phyloP scores from a whole-genome alignment of 371 early-diverging fungal species.

The Lichtheimia corymbifera region DNA sequence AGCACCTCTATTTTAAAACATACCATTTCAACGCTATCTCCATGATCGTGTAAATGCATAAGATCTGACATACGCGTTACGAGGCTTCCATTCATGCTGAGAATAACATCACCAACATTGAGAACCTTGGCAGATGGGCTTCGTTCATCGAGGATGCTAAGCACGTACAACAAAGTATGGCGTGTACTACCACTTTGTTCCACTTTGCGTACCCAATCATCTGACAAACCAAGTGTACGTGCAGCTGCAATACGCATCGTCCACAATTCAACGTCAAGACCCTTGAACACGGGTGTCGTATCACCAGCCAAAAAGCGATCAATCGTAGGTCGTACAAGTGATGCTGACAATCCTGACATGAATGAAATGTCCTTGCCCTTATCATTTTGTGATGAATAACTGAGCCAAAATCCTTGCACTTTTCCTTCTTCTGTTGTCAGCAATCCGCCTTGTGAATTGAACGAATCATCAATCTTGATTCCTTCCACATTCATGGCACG shows the following conservation, averaged over 20 bases:
- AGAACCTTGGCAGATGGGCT: constrained; percentile 60
- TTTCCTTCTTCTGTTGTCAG: constrained; percentile 66
- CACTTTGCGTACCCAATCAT: constrained; percentile 76
- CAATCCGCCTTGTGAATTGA: constrained; percentile 59
- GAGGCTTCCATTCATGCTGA: constrained; percentile 70
- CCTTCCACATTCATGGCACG: constrained; percentile 80
- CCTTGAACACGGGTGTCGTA: constrained; percentile 42
- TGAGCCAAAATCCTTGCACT: constrained; percentile 79
- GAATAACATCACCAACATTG: constrained; percentile 84
- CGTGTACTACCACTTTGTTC: constrained; percentile 64
- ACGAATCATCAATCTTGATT: constrained; percentile 55
- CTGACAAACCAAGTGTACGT: constrained; percentile 75
- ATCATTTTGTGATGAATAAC: constrained; percentile 68
- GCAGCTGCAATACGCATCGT: constrained; percentile 81
- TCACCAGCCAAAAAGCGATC: constrained; percentile 38
- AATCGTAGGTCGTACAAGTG: constrained; percentile 35
- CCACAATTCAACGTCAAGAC: constrained; percentile 75
- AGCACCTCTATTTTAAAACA: not conserved
- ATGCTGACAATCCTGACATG: constrained; percentile 62
- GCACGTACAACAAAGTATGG: constrained; percentile 70
- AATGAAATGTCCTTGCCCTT: constrained; percentile 64
- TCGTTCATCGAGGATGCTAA: constrained; percentile 57
- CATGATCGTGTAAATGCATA: constrained; percentile 29
- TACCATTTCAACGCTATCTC: constrained; percentile 49
- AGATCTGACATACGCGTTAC: constrained; percentile 77